Conservation (phyloP, 495 filamentous ascomycete species). For the Sordaria brevicollis region DNA sequence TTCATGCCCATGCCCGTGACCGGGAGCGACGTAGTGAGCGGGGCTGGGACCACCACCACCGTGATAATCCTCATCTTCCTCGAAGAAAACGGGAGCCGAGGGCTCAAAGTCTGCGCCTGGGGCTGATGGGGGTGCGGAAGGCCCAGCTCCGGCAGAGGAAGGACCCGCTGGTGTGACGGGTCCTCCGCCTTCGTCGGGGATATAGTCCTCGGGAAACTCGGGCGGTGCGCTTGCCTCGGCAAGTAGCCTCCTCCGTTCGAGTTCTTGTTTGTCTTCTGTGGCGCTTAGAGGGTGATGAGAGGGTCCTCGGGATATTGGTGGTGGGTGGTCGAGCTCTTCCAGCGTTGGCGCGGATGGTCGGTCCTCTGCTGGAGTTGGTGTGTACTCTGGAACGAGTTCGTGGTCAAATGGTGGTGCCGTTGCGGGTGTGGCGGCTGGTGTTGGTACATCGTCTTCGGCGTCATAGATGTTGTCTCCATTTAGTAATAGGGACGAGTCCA, state of each 20-base stretch:
- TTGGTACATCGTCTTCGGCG: conserved; percentile 13
- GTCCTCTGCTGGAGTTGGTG: conserved; percentile 3
- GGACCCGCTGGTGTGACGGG: conserved; percentile 4
- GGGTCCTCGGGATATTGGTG: neutral
- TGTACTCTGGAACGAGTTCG: neutral
- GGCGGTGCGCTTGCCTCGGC: conserved; percentile 62
- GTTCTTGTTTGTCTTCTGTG: conserved; percentile 77
- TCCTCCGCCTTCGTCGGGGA: conserved; percentile 13
- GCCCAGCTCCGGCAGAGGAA: conserved; percentile 4
- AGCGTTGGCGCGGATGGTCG: conserved; percentile 36
- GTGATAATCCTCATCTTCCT: conserved; percentile 46
- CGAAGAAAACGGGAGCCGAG: conserved; percentile 56
- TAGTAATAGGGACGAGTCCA: conserved; percentile 27
- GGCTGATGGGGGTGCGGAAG: conserved; percentile 6
- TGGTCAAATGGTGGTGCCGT: neutral
- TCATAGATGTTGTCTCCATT: conserved; percentile 29
- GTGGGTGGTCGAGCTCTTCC: conserved; percentile 24
- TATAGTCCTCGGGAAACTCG: conserved; percentile 39
- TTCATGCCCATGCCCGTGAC: neutral
- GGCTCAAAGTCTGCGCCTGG: conserved; percentile 28
- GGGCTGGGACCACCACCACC: neutral
- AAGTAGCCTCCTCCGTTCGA: conserved; percentile 64
- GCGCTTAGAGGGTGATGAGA: neutral
- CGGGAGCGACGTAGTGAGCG: no score
- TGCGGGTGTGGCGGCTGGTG: neutral